Conservation (phyloP, 352 stramenopile species). For the Phytophthora gonapodyides region DNA sequence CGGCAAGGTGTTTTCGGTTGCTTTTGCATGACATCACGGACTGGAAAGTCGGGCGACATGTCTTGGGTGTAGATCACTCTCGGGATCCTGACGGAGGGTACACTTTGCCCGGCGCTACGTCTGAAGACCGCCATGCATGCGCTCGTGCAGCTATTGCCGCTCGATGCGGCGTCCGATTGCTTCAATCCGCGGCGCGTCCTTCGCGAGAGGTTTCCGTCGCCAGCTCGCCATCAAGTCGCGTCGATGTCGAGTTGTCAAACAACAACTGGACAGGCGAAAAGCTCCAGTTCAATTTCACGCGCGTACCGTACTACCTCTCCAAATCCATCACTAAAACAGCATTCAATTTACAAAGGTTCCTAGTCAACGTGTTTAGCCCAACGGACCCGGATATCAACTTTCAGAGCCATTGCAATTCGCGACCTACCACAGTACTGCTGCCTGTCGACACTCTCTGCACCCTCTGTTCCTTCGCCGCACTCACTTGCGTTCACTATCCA, state of each 20-base stretch:
- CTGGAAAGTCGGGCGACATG: neutral
- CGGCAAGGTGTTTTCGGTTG: too few species aligned
- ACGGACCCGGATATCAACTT: too few species aligned
- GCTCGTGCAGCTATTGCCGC: too few species aligned
- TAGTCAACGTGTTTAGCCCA: too few species aligned
- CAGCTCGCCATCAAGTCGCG: constrained; percentile 14
- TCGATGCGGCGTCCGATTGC: constrained; percentile 15
- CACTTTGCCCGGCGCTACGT: neutral
- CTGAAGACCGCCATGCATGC: too few species aligned
- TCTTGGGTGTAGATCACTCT: neutral
- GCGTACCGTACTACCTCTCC: too few species aligned
- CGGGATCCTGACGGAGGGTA: neutral
- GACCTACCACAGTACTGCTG: too few species aligned
- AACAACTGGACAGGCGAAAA: constrained; percentile 1
- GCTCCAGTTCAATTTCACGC: too few species aligned
- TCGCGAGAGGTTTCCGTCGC: constrained; percentile 25
- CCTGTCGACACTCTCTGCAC: constrained; percentile 7
- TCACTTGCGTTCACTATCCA: constrained; percentile 33
- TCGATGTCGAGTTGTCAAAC: constrained; percentile 17
- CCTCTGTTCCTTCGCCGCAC: constrained; percentile 7
- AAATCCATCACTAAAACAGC: neutral
- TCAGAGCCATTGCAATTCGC: neutral
- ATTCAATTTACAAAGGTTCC: too few species aligned
- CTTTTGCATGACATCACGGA: neutral
- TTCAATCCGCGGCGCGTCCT: constrained; percentile 17